A percentile compares a stretch with the other conserved stretches of the same genome.
These are phyloP conservation scores for Colletotrichum sp. DNA, from an alignment of 2,329 filamentous ascomycete genomes.

Conservation along the genomic window DNA sequence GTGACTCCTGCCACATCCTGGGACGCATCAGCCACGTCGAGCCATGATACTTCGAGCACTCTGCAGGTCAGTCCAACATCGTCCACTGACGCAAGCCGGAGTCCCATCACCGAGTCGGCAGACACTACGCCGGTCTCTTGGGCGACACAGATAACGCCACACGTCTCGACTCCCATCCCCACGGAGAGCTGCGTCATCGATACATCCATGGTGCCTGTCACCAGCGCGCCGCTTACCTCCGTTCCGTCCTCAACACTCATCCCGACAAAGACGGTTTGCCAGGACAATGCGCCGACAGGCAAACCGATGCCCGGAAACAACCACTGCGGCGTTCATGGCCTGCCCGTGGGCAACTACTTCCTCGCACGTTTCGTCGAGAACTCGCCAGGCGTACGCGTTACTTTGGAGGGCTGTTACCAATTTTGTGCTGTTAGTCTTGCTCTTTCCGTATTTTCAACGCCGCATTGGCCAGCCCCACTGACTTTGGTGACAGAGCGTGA, in stretches of 20 bases:
- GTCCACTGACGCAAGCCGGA: background rate
- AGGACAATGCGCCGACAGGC: conserved; percentile 31
- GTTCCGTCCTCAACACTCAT: conserved; percentile 26
- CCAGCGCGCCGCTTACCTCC: conserved; percentile 26
- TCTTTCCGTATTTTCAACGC: background rate
- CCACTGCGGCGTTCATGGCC: conserved; percentile 44
- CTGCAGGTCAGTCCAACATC: too few species aligned
- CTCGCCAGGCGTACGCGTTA: conserved; percentile 33
- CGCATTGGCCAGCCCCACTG: background rate
- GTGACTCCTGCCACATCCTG: background rate
- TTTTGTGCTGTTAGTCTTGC: conserved; percentile 39
- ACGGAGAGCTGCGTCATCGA: conserved; percentile 32
- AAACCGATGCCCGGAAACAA: conserved; percentile 28
- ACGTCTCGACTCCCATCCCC: background rate
- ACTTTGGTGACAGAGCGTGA: conserved; percentile 28
- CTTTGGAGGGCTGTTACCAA: conserved; percentile 44
- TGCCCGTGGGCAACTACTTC: conserved; percentile 38
- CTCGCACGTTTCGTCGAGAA: conserved; percentile 43
- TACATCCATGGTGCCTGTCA: conserved; percentile 34
- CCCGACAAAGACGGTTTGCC: conserved; percentile 35
- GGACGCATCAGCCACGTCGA: background rate
- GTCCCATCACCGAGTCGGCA: background rate
- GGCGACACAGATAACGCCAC: conserved; percentile 13
- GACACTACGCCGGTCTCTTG: background rate
- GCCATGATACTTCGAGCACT: background rate